Evolutionary conservation across 2,329 filamentous ascomycete species (phyloP).

Genomic region (Penicillium sp.): DNA sequence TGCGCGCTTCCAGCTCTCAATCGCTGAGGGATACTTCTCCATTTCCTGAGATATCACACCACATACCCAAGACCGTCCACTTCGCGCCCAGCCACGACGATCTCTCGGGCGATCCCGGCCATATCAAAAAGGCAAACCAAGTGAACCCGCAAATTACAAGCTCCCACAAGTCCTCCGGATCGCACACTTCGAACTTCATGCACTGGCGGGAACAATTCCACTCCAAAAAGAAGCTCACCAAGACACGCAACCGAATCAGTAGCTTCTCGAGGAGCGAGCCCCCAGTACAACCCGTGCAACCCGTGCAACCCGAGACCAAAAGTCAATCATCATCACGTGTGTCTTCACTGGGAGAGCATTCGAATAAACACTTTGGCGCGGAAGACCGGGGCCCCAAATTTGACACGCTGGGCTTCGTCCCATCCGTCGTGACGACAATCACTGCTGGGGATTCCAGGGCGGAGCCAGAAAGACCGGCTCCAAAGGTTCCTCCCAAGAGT

Average conservation of each 20-base stretch:
- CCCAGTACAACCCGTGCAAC: slow-evolving; percentile 51
- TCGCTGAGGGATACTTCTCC: background rate
- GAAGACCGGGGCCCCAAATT: slow-evolving; percentile 24
- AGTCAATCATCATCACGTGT: slow-evolving; percentile 54
- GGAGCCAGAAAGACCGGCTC: slow-evolving; percentile 32
- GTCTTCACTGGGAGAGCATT: slow-evolving; percentile 17
- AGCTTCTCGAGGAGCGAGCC: slow-evolving; percentile 54
- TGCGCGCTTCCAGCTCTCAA: slow-evolving; percentile 6
- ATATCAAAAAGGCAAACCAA: slow-evolving; percentile 53
- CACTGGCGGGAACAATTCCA: slow-evolving; percentile 37
- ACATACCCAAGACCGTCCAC: slow-evolving; percentile 9
- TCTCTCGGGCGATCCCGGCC: slow-evolving; percentile 59
- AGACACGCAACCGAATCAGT: slow-evolving; percentile 26
- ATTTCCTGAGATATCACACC: slow-evolving; percentile 1
- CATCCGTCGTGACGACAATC: slow-evolving; percentile 33
- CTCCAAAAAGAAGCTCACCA: slow-evolving; percentile 33
- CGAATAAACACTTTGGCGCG: slow-evolving; percentile 29
- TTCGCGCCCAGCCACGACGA: slow-evolving; percentile 44
- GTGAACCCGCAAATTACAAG: slow-evolving; percentile 47
- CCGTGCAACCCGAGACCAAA: slow-evolving; percentile 54
- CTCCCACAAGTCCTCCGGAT: slow-evolving; percentile 27
- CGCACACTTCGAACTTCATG: slow-evolving; percentile 27
- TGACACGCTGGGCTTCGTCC: slow-evolving; percentile 23
- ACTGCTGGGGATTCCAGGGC: slow-evolving; percentile 24
- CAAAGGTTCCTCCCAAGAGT: slow-evolving; percentile 18